Percentiles rank a stretch among this genome's conserved stretches.
Evolutionary conservation across 2,329 filamentous ascomycete species (phyloP).

Genomic region (Teratosphaeria gauchensis): DNA sequence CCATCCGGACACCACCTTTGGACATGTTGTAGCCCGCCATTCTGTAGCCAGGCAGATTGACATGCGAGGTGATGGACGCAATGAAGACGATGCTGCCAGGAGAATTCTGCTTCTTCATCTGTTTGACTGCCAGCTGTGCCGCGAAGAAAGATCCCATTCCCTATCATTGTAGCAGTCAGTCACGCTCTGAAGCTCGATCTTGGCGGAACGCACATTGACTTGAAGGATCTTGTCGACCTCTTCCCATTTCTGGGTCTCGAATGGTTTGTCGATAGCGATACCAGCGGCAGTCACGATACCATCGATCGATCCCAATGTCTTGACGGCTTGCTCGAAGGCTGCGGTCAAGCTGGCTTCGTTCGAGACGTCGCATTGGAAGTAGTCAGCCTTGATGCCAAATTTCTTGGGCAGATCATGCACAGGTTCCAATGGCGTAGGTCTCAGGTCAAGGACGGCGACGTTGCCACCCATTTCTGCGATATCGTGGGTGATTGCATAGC

Average conservation of each 20-base stretch:
- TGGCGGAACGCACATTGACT: conserved; percentile 20
- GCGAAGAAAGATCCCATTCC: conserved; percentile 27
- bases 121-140: conserved; percentile 28
- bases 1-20: conserved; percentile 18
- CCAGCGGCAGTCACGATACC: conserved; percentile 23
- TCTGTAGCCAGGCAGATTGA: conserved; percentile 23
- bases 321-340: conserved; percentile 16
- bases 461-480: conserved; percentile 28
- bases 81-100: conserved; percentile 28
- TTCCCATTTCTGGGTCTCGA: conserved; percentile 20
- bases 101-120: conserved; percentile 23
- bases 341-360: conserved; percentile 14
- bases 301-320: conserved; percentile 15
- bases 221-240: conserved; percentile 25
- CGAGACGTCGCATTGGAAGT: conserved; percentile 31
- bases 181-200: neutral
- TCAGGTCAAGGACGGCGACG: conserved; percentile 53
- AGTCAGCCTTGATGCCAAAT: conserved; percentile 50
- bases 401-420: conserved; percentile 32
- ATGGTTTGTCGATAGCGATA: conserved; percentile 22
- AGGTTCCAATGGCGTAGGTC: conserved; percentile 23
- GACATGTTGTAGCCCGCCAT: conserved; percentile 27
- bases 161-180: neutral
- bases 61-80: conserved; percentile 26
- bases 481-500: conserved; percentile 18